Percentiles rank a stretch among this genome's conserved stretches.
Conservation (phyloP, 2,329 filamentous ascomycete genomes). For the Fusarium xyrophilum region DNA sequence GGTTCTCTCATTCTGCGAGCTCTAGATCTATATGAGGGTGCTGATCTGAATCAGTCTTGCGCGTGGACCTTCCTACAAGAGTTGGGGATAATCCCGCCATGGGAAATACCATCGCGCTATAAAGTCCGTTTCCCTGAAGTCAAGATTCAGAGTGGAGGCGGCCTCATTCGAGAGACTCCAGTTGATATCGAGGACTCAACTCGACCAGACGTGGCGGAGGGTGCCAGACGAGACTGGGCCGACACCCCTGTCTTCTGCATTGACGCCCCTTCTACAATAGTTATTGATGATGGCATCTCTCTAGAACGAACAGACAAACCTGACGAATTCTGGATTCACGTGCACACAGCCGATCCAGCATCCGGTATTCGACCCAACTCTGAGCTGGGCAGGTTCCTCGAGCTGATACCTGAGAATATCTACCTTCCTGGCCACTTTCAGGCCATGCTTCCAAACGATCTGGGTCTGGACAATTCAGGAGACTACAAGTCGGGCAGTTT, state of each 20-base stretch:
- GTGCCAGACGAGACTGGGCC: conserved; percentile 64
- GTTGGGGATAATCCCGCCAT: conserved; percentile 72
- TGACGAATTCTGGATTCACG: conserved; percentile 74
- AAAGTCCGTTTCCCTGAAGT: conserved; percentile 61
- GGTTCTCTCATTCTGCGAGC: conserved; percentile 70
- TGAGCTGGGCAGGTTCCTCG: conserved; percentile 65
- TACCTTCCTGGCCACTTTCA: conserved; percentile 66
- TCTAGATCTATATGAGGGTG: conserved; percentile 64
- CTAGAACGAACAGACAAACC: conserved; percentile 63
- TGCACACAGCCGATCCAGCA: conserved; percentile 81
- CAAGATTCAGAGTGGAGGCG: conserved; percentile 51
- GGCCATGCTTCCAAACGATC: conserved; percentile 61
- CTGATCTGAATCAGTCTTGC: conserved; percentile 51
- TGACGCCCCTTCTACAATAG: conserved; percentile 68
- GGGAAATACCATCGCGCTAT: conserved; percentile 72
- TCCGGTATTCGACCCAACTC: conserved; percentile 69
- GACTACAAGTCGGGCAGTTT: conserved; percentile 49
- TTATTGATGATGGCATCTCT: conserved; percentile 83
- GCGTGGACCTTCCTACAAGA: conserved; percentile 76
- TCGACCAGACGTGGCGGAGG: conserved; percentile 54
- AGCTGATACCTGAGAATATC: conserved; percentile 64
- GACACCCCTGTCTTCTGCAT: conserved; percentile 74
- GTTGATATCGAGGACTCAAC: conserved; percentile 45
- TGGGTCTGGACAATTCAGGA: conserved; percentile 42
- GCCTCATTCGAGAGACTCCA: conserved; percentile 49